These are phyloP conservation scores for Oldenlandia corymbosa DNA, from an alignment of 257 asterid species.

Conservation along the genomic window DNA sequence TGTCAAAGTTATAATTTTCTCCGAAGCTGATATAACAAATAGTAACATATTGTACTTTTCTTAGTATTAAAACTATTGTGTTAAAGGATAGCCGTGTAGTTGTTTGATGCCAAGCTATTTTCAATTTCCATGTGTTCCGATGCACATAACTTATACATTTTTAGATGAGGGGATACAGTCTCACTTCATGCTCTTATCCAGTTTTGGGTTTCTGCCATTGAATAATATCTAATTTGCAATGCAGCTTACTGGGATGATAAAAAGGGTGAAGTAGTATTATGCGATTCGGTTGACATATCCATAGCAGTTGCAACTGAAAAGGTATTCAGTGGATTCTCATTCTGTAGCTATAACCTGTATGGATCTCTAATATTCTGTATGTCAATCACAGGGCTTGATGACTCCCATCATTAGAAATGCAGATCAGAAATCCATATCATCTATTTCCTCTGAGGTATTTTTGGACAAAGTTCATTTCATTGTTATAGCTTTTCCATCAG, in stretches of 20 bases:
- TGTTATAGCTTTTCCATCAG: slow-evolving; percentile 1
- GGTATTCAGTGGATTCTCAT: slow-evolving; percentile 40
- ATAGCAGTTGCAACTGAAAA: slow-evolving; percentile 98
- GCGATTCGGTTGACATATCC: slow-evolving; percentile 91
- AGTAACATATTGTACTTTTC: not conserved
- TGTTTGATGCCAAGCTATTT: not conserved
- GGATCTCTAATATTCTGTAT: slow-evolving; percentile 21
- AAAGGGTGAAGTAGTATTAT: slow-evolving; percentile 61
- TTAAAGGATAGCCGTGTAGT: not conserved
- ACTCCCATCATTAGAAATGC: slow-evolving; percentile 93
- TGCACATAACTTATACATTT: not conserved
- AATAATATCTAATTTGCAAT: slow-evolving; percentile 1
- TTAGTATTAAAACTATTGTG: not conserved
- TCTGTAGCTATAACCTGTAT: slow-evolving; percentile 9
- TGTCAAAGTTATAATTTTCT: not conserved
- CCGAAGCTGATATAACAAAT: not conserved
- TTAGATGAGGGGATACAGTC: slow-evolving; percentile 3
- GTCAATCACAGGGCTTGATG: slow-evolving; percentile 79
- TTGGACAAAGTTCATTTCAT: slow-evolving; percentile 11
- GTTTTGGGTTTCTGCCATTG: slow-evolving; percentile 9
- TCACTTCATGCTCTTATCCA: not conserved
- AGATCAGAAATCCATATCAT: slow-evolving; percentile 90
- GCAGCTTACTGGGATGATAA: slow-evolving; percentile 88
- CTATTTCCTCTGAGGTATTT: slow-evolving; percentile 86
- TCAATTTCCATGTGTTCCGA: not conserved